Evolutionary conservation across 148 eudicot species (phyloP).

Genomic region (Drosera capensis): DNA sequence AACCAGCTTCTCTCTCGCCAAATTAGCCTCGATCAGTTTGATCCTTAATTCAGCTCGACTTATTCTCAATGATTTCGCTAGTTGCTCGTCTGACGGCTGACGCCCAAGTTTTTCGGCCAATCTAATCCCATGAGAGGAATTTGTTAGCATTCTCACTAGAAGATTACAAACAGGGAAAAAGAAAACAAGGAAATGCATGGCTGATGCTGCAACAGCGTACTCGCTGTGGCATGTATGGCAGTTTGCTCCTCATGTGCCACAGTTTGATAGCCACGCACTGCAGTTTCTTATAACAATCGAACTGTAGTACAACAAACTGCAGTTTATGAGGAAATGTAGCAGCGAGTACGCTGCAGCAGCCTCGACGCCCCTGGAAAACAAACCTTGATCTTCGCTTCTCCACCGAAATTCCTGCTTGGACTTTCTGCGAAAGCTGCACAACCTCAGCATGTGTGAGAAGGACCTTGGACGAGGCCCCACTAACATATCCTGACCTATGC

Average conservation of each 20-base stretch:
- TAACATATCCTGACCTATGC: constrained; percentile 58
- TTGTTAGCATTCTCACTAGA: too few species aligned
- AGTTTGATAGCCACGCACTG: too few species aligned
- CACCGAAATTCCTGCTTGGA: constrained; percentile 50
- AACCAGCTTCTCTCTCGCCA: constrained; percentile 84
- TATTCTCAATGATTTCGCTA: constrained; percentile 57
- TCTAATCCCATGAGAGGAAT: constrained; percentile 22
- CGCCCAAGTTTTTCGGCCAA: constrained; percentile 62
- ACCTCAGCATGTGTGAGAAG: constrained; percentile 73
- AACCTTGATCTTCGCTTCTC: constrained; percentile 70
- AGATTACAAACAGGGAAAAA: too few species aligned
- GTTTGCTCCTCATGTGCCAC: too few species aligned
- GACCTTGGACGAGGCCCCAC: constrained; percentile 42
- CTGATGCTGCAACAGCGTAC: too few species aligned
- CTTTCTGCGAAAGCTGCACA: constrained; percentile 55
- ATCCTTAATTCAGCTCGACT: constrained; percentile 47
- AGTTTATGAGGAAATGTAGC: background rate
- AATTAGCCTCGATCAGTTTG: constrained; percentile 52
- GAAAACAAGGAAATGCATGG: background rate
- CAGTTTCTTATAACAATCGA: too few species aligned
- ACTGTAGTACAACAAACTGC: background rate
- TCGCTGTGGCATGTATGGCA: too few species aligned
- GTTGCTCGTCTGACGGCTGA: constrained; percentile 88
- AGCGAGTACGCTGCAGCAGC: too few species aligned
- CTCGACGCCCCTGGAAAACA: too few species aligned